Evolutionary conservation across 2,329 filamentous ascomycete genomes (phyloP).

Genomic region (Fusarium odoratissimum): DNA sequence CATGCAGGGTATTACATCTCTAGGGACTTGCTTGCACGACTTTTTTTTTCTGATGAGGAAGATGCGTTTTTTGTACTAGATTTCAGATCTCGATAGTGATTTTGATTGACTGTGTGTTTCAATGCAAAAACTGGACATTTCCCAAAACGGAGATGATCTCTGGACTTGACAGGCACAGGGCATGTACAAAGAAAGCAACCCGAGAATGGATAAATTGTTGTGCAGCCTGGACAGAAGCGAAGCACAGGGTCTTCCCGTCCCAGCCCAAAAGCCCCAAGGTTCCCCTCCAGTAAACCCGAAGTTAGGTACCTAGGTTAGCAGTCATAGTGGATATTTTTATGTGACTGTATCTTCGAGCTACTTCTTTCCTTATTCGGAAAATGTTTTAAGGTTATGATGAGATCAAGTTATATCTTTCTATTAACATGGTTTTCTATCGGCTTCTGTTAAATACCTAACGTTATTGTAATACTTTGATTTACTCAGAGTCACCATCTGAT

Average conservation of each 20-base stretch:
- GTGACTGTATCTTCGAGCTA: neutral
- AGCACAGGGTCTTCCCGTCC: slow-evolving; percentile 9
- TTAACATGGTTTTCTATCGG: neutral
- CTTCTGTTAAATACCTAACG: neutral
- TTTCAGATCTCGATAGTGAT: neutral
- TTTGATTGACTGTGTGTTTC: neutral
- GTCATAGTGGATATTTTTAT: neutral
- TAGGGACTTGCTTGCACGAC: neutral
- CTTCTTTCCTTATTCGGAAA: neutral
- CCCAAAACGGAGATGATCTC: slow-evolving; percentile 5
- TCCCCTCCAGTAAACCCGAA: neutral
- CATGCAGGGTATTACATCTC: slow-evolving; percentile 16
- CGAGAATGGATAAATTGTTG: neutral
- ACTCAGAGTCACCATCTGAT: neutral
- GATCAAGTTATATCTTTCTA: no score
- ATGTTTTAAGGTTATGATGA: neutral
- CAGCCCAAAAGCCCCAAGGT: neutral
- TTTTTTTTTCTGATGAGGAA: neutral
- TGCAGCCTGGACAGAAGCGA: slow-evolving; percentile 5
- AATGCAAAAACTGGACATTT: neutral
- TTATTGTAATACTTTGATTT: neutral
- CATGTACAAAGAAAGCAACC: neutral
- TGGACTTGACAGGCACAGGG: neutral
- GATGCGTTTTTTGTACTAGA: neutral
- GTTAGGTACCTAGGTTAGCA: neutral